Conservation (phyloP, 306 rosid species). For the Fragaria vesca region DNA sequence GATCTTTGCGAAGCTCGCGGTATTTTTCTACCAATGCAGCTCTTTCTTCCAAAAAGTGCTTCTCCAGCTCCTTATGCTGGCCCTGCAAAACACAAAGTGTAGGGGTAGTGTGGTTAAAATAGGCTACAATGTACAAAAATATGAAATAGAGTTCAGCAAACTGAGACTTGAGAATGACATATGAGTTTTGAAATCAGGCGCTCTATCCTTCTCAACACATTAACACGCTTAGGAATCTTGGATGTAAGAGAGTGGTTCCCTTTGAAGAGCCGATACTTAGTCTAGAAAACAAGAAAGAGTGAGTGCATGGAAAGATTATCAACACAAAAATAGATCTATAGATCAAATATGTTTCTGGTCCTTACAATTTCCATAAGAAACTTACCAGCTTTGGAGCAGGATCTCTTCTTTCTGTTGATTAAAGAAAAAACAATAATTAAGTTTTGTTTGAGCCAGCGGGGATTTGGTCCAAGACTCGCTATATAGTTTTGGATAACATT, state of each 20-base stretch:
- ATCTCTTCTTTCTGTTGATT: not conserved
- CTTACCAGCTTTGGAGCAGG: not conserved
- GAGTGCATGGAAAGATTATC: not conserved
- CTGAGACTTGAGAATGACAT: not conserved
- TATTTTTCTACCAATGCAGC: slow-evolving; percentile 77
- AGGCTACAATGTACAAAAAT: too few relatives aligned
- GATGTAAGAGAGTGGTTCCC: slow-evolving; percentile 19
- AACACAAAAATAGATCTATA: not conserved
- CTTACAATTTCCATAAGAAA: not conserved
- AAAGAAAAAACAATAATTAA: not conserved
- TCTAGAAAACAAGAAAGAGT: too few relatives aligned
- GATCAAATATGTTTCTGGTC: not conserved
- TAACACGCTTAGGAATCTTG: slow-evolving; percentile 61
- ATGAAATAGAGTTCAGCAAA: too few relatives aligned
- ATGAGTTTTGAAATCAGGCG: slow-evolving; percentile 8
- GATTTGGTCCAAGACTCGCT: too few relatives aligned
- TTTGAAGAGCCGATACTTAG: not conserved
- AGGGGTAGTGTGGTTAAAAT: too few relatives aligned
- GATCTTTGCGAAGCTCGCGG: slow-evolving; percentile 56
- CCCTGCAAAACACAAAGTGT: slow-evolving; percentile 30
- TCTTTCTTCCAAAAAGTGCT: slow-evolving; percentile 65
- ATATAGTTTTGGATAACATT: too few relatives aligned
- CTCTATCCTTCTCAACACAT: slow-evolving; percentile 69
- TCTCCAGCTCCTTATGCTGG: slow-evolving; percentile 59
- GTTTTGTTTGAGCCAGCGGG: too few relatives aligned